Conservation (phyloP, 225 moss, liverwort and hornwort species). For the Polytrichum commune region DNA sequence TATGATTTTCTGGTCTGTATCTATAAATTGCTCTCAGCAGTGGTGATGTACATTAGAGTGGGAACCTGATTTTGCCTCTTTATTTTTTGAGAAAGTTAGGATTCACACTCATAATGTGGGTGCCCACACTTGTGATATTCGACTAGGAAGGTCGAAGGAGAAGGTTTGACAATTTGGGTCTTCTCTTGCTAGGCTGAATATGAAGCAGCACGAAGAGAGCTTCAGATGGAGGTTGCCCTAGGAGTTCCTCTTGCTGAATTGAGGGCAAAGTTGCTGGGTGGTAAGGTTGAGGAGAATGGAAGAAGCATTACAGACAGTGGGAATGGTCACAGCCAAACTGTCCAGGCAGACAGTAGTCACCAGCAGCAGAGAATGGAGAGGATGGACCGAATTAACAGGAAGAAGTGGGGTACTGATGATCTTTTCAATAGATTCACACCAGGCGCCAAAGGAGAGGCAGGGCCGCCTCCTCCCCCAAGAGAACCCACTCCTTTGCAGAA, state of each 20-base stretch:
- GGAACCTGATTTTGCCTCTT: background rate
- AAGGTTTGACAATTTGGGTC: background rate
- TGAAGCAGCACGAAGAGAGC: conserved; percentile 70
- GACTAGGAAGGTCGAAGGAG: too few species aligned
- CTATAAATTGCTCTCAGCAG: too few species aligned
- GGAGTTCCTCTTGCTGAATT: conserved; percentile 55
- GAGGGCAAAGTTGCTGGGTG: conserved; percentile 38
- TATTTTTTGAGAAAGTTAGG: background rate
- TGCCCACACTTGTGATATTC: too few species aligned
- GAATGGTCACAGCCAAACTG: conserved; percentile 23
- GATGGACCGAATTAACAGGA: conserved; percentile 33
- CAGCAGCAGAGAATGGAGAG: conserved; percentile 3
- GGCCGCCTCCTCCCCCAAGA: conserved; percentile 38
- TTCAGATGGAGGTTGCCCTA: conserved; percentile 57
- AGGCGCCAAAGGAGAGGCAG: conserved; percentile 27
- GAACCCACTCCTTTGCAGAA: conserved; percentile 64
- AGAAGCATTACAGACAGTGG: conserved; percentile 22
- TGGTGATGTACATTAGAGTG: too few species aligned
- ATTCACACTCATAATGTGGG: too few species aligned
- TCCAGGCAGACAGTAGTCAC: conserved; percentile 20
- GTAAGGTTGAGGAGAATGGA: conserved; percentile 3
- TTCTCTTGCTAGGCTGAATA: conserved; percentile 51
- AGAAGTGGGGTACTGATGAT: conserved; percentile 55
- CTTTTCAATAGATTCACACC: conserved; percentile 50
- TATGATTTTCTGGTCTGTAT: too few species aligned